Evolutionary conservation across 208 protist species (phyloP).

Genomic region (Leishmania mexicana): DNA sequence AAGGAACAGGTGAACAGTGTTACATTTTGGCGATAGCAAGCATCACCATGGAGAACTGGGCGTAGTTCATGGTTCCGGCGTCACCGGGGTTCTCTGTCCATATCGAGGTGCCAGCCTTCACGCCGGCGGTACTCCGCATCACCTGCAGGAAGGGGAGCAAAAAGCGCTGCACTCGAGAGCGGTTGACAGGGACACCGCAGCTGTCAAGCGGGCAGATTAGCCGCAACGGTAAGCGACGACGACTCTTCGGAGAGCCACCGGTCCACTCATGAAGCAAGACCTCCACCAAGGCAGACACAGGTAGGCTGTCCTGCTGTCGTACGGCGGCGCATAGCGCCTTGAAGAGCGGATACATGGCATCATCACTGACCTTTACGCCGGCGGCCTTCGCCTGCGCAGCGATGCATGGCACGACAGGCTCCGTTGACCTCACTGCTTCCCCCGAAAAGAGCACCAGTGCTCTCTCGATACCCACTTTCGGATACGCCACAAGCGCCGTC

Average conservation of each 20-base stretch:
- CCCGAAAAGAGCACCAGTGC: constrained; percentile 9
- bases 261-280: constrained; percentile 30
- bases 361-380: constrained; percentile 17
- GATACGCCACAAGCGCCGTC: neutral
- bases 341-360: constrained; percentile 22
- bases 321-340: constrained; percentile 18
- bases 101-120: neutral
- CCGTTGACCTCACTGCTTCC: neutral
- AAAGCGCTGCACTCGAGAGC: constrained; percentile 28
- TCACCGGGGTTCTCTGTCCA: neutral
- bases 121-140: constrained; percentile 9
- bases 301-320: constrained; percentile 7
- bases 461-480: constrained; percentile 4
- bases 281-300: constrained; percentile 25
- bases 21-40: constrained; percentile 74
- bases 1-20: neutral
- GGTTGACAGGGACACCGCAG: constrained; percentile 72
- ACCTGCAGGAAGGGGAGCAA: constrained; percentile 34
- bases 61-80: constrained; percentile 66
- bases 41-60: constrained; percentile 89
- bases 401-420: constrained; percentile 6
- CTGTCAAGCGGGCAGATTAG: constrained; percentile 53
- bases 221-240: constrained; percentile 22
- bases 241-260: constrained; percentile 39
- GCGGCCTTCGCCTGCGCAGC: constrained; percentile 14